These are phyloP conservation scores for Penicillium sp. DNA, from an alignment of 2,329 filamentous ascomycete genomes.

Conservation along the genomic window DNA sequence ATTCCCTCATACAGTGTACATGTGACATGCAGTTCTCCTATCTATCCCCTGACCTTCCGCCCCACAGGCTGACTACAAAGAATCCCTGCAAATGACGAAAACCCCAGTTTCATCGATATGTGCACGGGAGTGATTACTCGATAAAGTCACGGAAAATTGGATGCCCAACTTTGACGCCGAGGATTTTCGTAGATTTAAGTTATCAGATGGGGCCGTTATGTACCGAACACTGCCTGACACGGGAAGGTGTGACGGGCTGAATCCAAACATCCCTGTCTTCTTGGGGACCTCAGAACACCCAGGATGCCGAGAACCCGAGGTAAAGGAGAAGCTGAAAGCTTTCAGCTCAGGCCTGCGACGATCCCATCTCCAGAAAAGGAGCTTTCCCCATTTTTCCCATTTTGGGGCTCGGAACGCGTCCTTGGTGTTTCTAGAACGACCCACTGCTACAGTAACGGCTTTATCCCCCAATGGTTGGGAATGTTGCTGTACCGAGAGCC, in stretches of 20 bases:
- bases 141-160: not conserved
- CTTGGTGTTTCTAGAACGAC: constrained; percentile 8
- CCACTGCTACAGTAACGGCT: constrained; percentile 3
- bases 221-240: constrained; percentile 1
- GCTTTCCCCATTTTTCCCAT: not conserved
- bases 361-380: not conserved
- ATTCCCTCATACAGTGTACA: not conserved
- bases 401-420: not conserved
- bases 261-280: not conserved
- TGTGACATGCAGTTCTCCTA: not conserved
- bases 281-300: not conserved
- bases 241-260: constrained; percentile 3
- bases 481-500: constrained; percentile 3
- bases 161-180: not conserved
- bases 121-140: not conserved
- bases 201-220: constrained; percentile 14
- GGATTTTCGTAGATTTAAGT: constrained; percentile 7
- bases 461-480: not conserved
- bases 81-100: constrained; percentile 10
- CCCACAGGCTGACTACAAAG: not conserved
- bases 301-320: not conserved
- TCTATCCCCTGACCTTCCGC: not conserved
- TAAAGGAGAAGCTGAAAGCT: not conserved
- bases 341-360: not conserved
- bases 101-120: not conserved